Evolutionary conservation across 441 rosid genomes (phyloP).

Genomic region (Corymbia calophylla): DNA sequence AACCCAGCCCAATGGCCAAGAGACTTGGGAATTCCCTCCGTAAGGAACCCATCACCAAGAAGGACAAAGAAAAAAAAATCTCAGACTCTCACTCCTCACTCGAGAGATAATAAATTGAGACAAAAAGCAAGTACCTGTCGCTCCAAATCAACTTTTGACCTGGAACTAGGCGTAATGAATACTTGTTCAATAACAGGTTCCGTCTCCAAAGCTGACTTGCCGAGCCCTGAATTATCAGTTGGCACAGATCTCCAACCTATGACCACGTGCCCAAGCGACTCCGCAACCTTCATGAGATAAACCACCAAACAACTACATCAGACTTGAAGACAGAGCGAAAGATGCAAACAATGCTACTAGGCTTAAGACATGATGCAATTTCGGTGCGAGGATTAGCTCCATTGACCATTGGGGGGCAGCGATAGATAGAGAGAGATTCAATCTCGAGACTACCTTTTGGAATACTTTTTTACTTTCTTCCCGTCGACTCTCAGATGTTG

Average conservation of each 20-base stretch:
- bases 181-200: conserved; percentile 98
- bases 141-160: conserved; percentile 83
- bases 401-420: background rate
- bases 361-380: background rate
- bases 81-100: background rate
- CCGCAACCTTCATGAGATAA: conserved; percentile 63
- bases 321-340: background rate
- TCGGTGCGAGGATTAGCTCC: background rate
- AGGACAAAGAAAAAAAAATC: background rate
- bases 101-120: background rate
- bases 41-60: background rate
- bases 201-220: conserved; percentile 82
- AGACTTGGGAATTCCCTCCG: background rate
- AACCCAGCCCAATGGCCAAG: background rate
- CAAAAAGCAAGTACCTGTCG: conserved; percentile 57
- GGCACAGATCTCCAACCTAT: conserved; percentile 98
- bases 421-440: background rate
- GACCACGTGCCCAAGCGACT: conserved; percentile 93
- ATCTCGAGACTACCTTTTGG: conserved; percentile 51
- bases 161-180: conserved; percentile 66
- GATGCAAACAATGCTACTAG: background rate
- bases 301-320: background rate
- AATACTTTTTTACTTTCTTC: conserved; percentile 85
- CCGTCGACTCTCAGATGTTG: conserved; percentile 68
- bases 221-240: conserved; percentile 81